Percentiles rank a stretch among this genome's conserved stretches.
phyloP scores from a whole-genome alignment of 2,329 filamentous ascomycete genomes.

The Colletotrichum filicis region DNA sequence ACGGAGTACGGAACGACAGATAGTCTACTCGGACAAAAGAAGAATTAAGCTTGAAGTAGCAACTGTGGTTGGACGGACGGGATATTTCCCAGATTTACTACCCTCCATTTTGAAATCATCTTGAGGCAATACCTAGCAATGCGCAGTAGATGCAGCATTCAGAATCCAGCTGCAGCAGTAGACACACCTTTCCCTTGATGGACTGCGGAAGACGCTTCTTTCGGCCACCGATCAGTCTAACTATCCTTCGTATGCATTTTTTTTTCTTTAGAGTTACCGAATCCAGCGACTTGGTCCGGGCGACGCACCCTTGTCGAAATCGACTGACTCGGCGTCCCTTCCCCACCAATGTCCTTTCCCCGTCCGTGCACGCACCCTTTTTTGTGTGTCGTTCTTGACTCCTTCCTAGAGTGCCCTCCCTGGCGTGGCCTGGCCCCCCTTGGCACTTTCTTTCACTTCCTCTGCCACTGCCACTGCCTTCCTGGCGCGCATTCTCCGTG shows the following conservation, averaged over 20 bases:
- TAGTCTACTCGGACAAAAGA: not conserved
- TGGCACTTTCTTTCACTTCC: too few species aligned
- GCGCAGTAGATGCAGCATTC: not conserved
- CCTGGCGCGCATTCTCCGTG: not conserved
- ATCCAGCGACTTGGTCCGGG: constrained; percentile 1
- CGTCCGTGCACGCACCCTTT: constrained; percentile 27
- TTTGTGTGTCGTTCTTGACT: too few species aligned
- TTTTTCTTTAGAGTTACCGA: not conserved
- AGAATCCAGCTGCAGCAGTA: not conserved
- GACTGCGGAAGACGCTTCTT: constrained; percentile 10
- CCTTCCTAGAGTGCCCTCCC: too few species aligned
- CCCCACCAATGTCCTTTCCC: constrained; percentile 26
- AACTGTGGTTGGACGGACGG: not conserved
- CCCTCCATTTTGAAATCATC: not conserved
- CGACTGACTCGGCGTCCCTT: constrained; percentile 6
- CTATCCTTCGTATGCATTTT: too few species aligned
- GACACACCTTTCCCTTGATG: not conserved
- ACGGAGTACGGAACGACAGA: too few species aligned
- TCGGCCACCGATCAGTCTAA: constrained; percentile 17
- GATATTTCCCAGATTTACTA: not conserved
- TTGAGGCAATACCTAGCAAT: too few species aligned
- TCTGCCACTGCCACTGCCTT: not conserved
- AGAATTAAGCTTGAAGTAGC: constrained; percentile 13
- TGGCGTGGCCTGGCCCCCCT: too few species aligned
- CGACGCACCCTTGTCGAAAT: not conserved